Evolutionary conservation across 139 green algal genomes (phyloP).

Genomic region (Picochlorum sp.): DNA sequence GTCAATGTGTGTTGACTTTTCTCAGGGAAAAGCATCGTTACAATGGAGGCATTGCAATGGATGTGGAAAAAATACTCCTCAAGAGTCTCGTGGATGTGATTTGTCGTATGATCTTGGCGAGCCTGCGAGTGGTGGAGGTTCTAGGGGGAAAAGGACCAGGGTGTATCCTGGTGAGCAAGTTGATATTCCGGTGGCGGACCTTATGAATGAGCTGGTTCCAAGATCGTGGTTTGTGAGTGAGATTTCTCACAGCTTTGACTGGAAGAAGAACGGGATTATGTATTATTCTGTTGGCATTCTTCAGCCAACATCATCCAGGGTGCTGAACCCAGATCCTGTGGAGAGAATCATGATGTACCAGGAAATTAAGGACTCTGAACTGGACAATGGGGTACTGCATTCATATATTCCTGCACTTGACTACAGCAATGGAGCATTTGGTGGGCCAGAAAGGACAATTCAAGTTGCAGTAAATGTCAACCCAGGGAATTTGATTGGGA

Average conservation of each 20-base stretch:
- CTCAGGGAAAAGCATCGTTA: not conserved
- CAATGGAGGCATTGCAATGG: slow-evolving; percentile 1
- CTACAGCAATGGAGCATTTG: not conserved
- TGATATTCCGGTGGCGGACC: not conserved
- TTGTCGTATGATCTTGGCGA: not conserved
- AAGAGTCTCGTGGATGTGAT: slow-evolving; percentile 2
- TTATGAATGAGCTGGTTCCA: not conserved
- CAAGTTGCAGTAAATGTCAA: not conserved
- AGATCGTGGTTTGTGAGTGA: not conserved
- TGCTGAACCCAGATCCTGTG: not conserved
- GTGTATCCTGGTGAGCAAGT: slow-evolving; percentile 1
- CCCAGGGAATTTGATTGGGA: not conserved
- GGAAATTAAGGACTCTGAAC: not conserved
- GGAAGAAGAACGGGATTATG: not conserved
- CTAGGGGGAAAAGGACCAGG: not conserved
- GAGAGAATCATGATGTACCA: slow-evolving; percentile 3
- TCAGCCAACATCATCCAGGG: not conserved
- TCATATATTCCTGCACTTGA: slow-evolving; percentile 1
- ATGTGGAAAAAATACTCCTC: not conserved
- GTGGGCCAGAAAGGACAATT: not conserved
- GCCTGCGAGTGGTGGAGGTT: not conserved
- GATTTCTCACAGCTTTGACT: not conserved
- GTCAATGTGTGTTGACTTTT: not conserved
- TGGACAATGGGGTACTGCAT: not conserved
- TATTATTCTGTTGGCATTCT: slow-evolving; percentile 4